These are phyloP conservation scores for Xylaria sp. DNA, from an alignment of 2,329 filamentous ascomycete genomes.

Conservation along the genomic window DNA sequence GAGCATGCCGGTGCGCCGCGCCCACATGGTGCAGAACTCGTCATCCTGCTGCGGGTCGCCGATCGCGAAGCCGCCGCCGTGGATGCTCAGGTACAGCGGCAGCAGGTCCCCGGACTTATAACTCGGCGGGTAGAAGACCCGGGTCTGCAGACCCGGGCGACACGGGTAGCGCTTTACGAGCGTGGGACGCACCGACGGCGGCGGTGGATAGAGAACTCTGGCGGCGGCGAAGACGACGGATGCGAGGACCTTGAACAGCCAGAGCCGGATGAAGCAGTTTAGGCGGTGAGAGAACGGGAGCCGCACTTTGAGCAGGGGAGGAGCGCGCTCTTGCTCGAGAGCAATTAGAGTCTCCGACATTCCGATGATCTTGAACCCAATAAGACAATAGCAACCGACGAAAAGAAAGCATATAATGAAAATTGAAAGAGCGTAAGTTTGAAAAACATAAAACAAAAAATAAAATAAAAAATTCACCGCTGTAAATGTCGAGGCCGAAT, in stretches of 20 bases:
- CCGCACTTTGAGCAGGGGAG: constrained; percentile 6
- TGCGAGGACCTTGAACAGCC: constrained; percentile 1
- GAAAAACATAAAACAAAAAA: background rate
- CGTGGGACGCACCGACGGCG: background rate
- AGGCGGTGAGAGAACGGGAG: constrained; percentile 1
- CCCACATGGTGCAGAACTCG: constrained; percentile 48
- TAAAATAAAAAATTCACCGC: background rate
- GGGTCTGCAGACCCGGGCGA: constrained; percentile 3
- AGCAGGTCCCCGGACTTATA: background rate
- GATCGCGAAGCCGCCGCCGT: constrained; percentile 55
- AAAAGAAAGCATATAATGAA: background rate
- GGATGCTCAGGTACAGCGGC: constrained; percentile 37
- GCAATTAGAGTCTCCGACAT: constrained; percentile 3
- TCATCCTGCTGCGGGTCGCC: constrained; percentile 49
- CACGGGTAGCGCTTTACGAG: constrained; percentile 4
- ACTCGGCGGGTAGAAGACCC: constrained; percentile 7
- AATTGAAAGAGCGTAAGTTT: background rate
- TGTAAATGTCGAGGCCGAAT: background rate
- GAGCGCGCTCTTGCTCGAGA: background rate
- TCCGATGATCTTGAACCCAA: background rate
- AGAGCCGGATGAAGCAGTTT: constrained; percentile 6
- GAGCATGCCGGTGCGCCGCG: constrained; percentile 43
- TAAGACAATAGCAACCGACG: background rate
- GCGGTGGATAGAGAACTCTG: constrained; percentile 3
- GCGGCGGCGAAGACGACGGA: background rate